phyloP scores from a whole-genome alignment of 2,329 filamentous ascomycete genomes.

The Didymella exigua region DNA sequence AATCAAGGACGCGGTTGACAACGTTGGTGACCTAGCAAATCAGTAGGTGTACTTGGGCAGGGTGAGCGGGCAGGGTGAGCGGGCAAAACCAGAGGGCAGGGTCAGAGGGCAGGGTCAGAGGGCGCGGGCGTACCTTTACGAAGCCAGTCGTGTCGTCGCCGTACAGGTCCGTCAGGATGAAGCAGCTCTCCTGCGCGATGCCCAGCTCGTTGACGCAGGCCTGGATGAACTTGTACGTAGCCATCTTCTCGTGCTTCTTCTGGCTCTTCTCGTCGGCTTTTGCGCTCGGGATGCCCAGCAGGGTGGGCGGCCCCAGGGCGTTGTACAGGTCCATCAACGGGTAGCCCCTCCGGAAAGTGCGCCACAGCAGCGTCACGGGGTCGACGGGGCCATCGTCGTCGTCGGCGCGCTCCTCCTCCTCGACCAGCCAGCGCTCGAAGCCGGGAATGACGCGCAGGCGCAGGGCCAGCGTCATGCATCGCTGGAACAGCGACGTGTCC shows the following conservation, averaged over 20 bases:
- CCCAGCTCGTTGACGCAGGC: conserved; percentile 83
- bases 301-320: conserved; percentile 72
- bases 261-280: conserved; percentile 61
- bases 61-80: conserved; percentile 15
- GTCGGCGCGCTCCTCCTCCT: conserved; percentile 71
- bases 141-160: conserved; percentile 96
- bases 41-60: not conserved
- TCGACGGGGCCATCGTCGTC: conserved; percentile 67
- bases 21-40: conserved; percentile 76
- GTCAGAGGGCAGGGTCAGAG: conserved; percentile 15
- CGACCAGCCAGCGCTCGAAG: conserved; percentile 75
- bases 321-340: conserved; percentile 92
- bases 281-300: conserved; percentile 69
- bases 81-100: not conserved
- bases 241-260: conserved; percentile 80
- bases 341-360: conserved; percentile 79
- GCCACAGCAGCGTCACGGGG: conserved; percentile 83
- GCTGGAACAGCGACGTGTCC: conserved; percentile 90
- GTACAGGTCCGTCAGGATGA: conserved; percentile 89
- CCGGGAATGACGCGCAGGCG: conserved; percentile 82
- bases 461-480: conserved; percentile 83
- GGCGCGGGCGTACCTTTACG: conserved; percentile 70
- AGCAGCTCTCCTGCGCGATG: conserved; percentile 81
- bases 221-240: conserved; percentile 90
- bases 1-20: conserved; percentile 88